Base-by-base conservation (phyloP, 495 filamentous ascomycete genomes). In the Pyrenula massariospora region DNA sequence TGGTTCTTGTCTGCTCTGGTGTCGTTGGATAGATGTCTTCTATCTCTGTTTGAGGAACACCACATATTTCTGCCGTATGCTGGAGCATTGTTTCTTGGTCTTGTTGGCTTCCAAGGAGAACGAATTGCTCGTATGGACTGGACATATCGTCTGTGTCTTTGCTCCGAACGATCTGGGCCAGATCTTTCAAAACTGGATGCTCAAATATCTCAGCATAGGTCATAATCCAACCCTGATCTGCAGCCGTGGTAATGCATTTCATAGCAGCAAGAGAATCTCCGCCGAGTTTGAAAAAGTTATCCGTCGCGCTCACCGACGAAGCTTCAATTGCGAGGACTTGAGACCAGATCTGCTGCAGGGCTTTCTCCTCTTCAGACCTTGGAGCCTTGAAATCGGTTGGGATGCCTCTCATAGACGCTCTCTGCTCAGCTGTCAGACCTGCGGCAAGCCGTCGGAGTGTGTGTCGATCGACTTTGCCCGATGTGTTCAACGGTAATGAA, bases 181-280 rank as follows among this genome's bases (percentile, higher is more conserved):
- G 75, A 5, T 80, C 78, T 12, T 63, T 49, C 1, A 81, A 59
- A 2, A 71, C 61, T 0, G 77, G 77, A 12, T 70, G 59, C 15
- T 70, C 69, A 60, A 79, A 82, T 25, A 82, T 78, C 31, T 69
- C 68, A 1, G 74, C 67, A 2, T 81, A 74, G 8, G 65, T 78
- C 12, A 83, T 67, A 0, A 66, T 63, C 10, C 80, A 71, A 2
- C 71, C 70, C 21, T 70, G 62, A 0, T 70, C 64, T 25, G 70
- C 61, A 22, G 75, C 74, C n/a, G 71, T 73, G 2, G 75, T 70
- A 0, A 81, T 77, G 2, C 80, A 70, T 25, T 74, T 48, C 78
- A 86, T 86, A 20, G 83, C 82, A n/a, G 70, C 69, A 51, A 86
- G 70, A 11, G 82, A 85, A 65, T 86, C 83, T 48, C 81, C 83